A percentile compares a stretch with the other conserved stretches of the same genome.
Conservation (phyloP, 1,139 yeast species). For the Blastobotrys proliferans region DNA sequence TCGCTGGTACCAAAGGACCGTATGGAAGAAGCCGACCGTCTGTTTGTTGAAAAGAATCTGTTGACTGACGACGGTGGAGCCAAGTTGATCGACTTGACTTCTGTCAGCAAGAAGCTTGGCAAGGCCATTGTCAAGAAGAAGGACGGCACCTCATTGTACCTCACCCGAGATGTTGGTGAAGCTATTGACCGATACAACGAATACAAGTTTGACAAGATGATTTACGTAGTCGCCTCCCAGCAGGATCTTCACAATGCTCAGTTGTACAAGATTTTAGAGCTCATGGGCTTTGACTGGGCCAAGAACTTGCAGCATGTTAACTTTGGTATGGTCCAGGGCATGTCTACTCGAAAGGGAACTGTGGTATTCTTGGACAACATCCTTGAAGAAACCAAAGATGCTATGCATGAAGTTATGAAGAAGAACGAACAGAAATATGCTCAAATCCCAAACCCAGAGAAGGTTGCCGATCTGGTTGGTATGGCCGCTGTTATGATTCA, state of each 20-base stretch:
- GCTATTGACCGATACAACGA: constrained; percentile 85
- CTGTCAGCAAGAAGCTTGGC: constrained; percentile 87
- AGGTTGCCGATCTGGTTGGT: constrained; percentile 93
- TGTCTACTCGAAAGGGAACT: constrained; percentile 98
- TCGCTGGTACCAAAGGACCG: constrained; percentile 79
- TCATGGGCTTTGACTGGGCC: constrained; percentile 91
- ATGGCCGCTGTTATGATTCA: constrained; percentile 98
- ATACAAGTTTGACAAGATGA: constrained; percentile 90
- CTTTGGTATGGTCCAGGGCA: constrained; percentile 98
- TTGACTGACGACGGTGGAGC: constrained; percentile 92
- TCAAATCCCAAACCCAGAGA: constrained; percentile 92
- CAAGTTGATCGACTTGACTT: constrained; percentile 75
- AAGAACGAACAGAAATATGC: constrained; percentile 87
- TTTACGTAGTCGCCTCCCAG: constrained; percentile 92
- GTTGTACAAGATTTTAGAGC: constrained; percentile 90
- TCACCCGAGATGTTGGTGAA: constrained; percentile 97
- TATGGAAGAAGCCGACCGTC: constrained; percentile 63
- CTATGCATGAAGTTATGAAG: constrained; percentile 97
- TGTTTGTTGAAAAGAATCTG: constrained; percentile 64
- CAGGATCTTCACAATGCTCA: constrained; percentile 95
- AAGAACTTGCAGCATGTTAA: constrained; percentile 73
- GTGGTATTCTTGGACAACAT: constrained; percentile 95
- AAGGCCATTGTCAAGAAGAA: constrained; percentile 90
- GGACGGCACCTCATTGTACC: constrained; percentile 91
- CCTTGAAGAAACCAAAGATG: constrained; percentile 87